These are phyloP conservation scores for Nymphaea thermarum DNA, from an alignment of 164 flowering plant species.

Conservation along the genomic window DNA sequence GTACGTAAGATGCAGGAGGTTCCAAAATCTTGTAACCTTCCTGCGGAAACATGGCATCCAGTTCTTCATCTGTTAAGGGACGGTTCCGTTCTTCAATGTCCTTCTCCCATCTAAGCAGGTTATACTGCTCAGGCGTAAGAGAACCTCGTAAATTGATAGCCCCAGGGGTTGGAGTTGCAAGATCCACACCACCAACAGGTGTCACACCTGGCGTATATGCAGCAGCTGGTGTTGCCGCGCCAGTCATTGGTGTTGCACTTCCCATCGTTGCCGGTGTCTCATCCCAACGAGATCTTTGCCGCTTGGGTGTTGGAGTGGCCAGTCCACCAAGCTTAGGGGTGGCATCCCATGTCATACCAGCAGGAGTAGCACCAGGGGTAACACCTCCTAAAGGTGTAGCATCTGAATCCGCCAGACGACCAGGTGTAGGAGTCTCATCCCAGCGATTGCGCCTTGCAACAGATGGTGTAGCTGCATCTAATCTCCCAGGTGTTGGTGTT, in stretches of 20 bases:
- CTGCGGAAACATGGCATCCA: conserved; percentile 86
- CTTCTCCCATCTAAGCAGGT: conserved; percentile 90
- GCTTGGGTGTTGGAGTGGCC: conserved; percentile 90
- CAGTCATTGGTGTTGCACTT: conserved; percentile 79
- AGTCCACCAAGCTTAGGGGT: conserved; percentile 87
- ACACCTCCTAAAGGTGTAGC: conserved; percentile 85
- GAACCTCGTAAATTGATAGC: conserved; percentile 56
- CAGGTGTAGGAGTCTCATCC: conserved; percentile 99
- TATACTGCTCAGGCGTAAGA: conserved; percentile 88
- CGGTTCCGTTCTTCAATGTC: conserved; percentile 96
- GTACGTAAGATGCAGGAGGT: conserved; percentile 88
- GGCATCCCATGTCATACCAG: conserved; percentile 99
- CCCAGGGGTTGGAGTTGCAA: conserved; percentile 86
- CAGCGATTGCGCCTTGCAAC: conserved; percentile 73
- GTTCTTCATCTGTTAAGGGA: conserved; percentile 95
- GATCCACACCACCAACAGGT: conserved; percentile 79
- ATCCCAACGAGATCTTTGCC: conserved; percentile 98
- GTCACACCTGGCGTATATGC: conserved; percentile 84
- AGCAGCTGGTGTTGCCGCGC: conserved; percentile 66
- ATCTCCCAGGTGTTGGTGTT: conserved; percentile 87
- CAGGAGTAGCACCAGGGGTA: conserved; percentile 94
- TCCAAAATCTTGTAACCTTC: conserved; percentile 94
- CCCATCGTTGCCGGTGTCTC: conserved; percentile 97
- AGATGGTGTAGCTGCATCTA: conserved; percentile 67
- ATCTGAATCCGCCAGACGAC: conserved; percentile 77